phyloP scores from a whole-genome alignment of 2,329 filamentous ascomycete genomes.

The Calonectria leucothoes region DNA sequence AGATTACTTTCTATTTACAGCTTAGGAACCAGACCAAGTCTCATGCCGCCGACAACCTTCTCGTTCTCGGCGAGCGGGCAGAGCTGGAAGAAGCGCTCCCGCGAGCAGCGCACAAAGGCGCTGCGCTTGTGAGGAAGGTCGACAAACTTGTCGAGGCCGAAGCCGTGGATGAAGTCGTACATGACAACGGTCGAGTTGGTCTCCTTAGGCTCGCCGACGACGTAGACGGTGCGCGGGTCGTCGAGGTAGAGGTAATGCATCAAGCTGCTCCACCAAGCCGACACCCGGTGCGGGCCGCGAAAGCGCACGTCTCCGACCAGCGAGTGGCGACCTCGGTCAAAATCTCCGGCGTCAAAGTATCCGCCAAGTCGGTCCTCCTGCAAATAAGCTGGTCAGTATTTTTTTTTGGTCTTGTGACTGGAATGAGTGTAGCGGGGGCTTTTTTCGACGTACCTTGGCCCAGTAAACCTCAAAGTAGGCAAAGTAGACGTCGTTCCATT shows the following conservation, averaged over 20 bases:
- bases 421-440: background rate
- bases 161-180: slow-evolving; percentile 81
- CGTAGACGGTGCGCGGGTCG: slow-evolving; percentile 66
- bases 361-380: slow-evolving; percentile 67
- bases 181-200: slow-evolving; percentile 77
- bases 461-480: slow-evolving; percentile 87
- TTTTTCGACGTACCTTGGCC: slow-evolving; percentile 62
- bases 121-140: slow-evolving; percentile 80
- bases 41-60: slow-evolving; percentile 66
- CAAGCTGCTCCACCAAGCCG: slow-evolving; percentile 70
- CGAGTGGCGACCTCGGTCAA: slow-evolving; percentile 68
- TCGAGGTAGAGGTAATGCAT: slow-evolving; percentile 74
- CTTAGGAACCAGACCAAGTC: slow-evolving; percentile 65
- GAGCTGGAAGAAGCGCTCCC: slow-evolving; percentile 78
- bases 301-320: slow-evolving; percentile 69
- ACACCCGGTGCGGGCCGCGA: slow-evolving; percentile 70
- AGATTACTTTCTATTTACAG: slow-evolving; percentile 48
- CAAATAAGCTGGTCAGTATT: slow-evolving; percentile 2
- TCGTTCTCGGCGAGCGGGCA: slow-evolving; percentile 68
- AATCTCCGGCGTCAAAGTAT: slow-evolving; percentile 67
- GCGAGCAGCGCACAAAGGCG: slow-evolving; percentile 72
- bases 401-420: background rate
- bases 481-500: slow-evolving; percentile 77
- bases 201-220: slow-evolving; percentile 78
- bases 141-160: slow-evolving; percentile 78